Base-by-base conservation (phyloP, 2,329 filamentous ascomycete species). In the Talaromyces sp. region DNA sequence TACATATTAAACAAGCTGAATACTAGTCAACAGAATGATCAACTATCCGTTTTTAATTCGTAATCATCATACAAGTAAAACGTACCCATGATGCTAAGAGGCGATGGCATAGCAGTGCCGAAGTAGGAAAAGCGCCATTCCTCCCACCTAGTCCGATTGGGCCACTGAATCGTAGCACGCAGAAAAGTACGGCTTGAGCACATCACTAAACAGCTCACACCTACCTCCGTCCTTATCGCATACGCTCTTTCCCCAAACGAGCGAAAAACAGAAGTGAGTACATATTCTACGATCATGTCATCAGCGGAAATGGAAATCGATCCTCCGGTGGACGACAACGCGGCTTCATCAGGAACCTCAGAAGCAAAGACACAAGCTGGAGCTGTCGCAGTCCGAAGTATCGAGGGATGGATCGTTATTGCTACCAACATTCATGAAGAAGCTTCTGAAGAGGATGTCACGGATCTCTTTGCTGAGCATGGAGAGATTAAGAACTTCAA, bases 401-500 rank as follows among this genome's bases (percentile, higher is more conserved):
- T 88, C 68, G 86, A 88, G 72, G 86, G 86, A 66, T 88, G 86
- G 86, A 88, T 88, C 72, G 80, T 88, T 65, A 82, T 88, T n/a
- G 85, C 82, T 61, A 86, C 85, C n/a, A 88, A 88, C 67, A 84
- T 88, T 39, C 86, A 88, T 68, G 86, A 88, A 71, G 86, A 88
- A 71, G 84, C 86, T 9, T 84, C 81, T n/a, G 86, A 88, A 72
- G 86, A 88, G 74, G 86, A 88, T 66, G 75, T 88, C 28, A 84
- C 84, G 60, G 86, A 88, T 68, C 74, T 88, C 69, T 88, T 88
- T 71, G 85, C 84, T 64, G 86, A 88, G 65, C 86, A 84, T 67
- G 86, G 86, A 62, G 84, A 87, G 70, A 87, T 88, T 70, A 88
- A 87, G 80, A 88, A 88, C 70, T 75, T 88, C 69, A 86, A 86